Conservation (phyloP, 805 yeast genomes). For the Diddensiella santjacobensis region DNA sequence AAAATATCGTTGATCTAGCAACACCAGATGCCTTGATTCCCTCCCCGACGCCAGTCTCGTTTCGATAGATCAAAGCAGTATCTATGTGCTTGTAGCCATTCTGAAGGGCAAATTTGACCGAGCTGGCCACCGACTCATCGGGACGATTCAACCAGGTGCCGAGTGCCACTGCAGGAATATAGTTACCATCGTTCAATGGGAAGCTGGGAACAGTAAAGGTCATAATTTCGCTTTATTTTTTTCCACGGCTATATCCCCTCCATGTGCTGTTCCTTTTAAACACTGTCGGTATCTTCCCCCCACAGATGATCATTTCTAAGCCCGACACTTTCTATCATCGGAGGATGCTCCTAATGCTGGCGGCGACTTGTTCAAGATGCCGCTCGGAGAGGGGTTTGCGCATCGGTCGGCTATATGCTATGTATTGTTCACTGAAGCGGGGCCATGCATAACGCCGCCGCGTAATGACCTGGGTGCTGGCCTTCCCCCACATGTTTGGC, state of each 20-base stretch:
- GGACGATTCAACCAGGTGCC: constrained; percentile 60
- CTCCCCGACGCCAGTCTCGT: constrained; percentile 51
- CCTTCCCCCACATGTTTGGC: constrained; percentile 3
- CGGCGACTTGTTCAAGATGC: not conserved
- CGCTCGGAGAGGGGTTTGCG: not conserved
- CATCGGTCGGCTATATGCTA: not conserved
- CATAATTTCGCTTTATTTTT: not conserved
- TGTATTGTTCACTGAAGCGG: not conserved
- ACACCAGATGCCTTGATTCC: constrained; percentile 57
- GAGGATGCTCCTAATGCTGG: not conserved
- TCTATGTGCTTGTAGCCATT: constrained; percentile 63
- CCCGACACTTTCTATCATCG: not conserved
- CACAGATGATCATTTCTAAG: not conserved
- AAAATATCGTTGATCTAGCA: constrained; percentile 43
- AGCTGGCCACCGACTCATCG: constrained; percentile 39
- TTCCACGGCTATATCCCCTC: not conserved
- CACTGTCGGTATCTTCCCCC: not conserved
- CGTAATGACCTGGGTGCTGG: too few species aligned
- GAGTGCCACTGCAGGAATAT: constrained; percentile 58
- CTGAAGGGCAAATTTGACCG: constrained; percentile 45
- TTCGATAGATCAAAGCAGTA: constrained; percentile 53
- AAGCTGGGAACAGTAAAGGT: constrained; percentile 3
- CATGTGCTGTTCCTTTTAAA: not conserved
- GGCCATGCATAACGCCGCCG: not conserved
- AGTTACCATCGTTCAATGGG: constrained; percentile 1